Evolutionary conservation across 129 eudicot genomes (phyloP).

Genomic region (Glebionis coronaria): DNA sequence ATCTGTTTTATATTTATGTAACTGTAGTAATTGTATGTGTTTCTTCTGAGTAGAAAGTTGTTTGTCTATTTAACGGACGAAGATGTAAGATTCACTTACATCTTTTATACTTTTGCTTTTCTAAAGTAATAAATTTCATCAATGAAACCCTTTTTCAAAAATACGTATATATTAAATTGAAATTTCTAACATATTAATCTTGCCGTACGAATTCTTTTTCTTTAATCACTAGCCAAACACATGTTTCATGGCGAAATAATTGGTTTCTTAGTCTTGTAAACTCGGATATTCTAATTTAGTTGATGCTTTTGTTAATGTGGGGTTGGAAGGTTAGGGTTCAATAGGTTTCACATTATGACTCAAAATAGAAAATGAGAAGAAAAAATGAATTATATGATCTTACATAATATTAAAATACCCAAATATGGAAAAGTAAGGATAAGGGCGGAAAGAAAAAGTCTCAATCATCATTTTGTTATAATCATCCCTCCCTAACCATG

Average conservation of each 20-base stretch:
- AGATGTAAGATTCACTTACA: too few species aligned
- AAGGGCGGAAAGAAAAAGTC: constrained; percentile 34
- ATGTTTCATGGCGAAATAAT: neutral
- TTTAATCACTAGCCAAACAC: neutral
- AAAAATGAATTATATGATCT: neutral
- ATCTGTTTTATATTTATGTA: too few species aligned
- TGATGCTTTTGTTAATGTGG: neutral
- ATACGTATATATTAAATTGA: neutral
- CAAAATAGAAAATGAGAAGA: constrained; percentile 3
- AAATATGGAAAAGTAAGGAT: constrained; percentile 32
- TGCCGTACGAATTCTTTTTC: too few species aligned
- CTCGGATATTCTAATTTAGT: neutral
- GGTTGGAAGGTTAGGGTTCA: constrained; percentile 12
- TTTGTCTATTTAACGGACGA: too few species aligned
- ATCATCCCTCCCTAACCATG: constrained; percentile 26
- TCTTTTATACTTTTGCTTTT: too few species aligned
- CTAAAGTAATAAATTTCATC: too few species aligned
- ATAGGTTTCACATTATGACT: neutral
- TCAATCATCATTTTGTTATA: constrained; percentile 19
- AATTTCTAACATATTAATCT: neutral
- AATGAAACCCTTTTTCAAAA: too few species aligned
- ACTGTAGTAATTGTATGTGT: too few species aligned
- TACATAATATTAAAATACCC: constrained; percentile 16
- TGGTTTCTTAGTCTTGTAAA: neutral
- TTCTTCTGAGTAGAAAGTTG: too few species aligned